These are phyloP conservation scores for Sisymbrium irio DNA, from an alignment of 345 rosid genomes.

Conservation along the genomic window DNA sequence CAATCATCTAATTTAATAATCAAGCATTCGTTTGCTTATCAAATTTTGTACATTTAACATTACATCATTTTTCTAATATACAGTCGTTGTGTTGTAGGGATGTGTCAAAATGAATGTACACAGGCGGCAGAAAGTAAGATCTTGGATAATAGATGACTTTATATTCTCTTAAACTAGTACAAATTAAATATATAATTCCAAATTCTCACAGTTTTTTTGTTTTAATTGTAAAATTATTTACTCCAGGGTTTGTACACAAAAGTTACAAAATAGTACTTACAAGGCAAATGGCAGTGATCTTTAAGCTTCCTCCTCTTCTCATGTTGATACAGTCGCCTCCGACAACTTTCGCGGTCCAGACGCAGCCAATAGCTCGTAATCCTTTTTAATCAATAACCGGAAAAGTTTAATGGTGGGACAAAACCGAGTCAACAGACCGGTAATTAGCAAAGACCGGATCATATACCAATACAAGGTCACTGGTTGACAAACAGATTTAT, in stretches of 20 bases:
- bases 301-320: conserved; percentile 1
- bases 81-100: too few relatives aligned
- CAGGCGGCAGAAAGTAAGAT: too few relatives aligned
- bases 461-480: not conserved
- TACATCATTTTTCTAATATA: too few relatives aligned
- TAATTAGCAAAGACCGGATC: not conserved
- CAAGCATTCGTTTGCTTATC: too few relatives aligned
- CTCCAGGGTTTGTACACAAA: not conserved
- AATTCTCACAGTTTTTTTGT: too few relatives aligned
- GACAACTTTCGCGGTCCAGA: conserved; percentile 41
- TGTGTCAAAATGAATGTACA: too few relatives aligned
- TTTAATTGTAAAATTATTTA: too few relatives aligned
- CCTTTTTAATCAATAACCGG: conserved; percentile 36
- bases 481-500: not conserved
- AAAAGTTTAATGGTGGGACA: not conserved
- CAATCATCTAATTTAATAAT: too few relatives aligned
- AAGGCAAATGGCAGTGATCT: conserved; percentile 9
- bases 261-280: conserved; percentile 5
- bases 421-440: not conserved
- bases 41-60: too few relatives aligned
- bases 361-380: conserved; percentile 48
- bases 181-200: too few relatives aligned
- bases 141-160: too few relatives aligned
- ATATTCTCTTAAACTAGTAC: too few relatives aligned
- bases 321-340: conserved; percentile 43